These are phyloP conservation scores for Epichloe sp. DNA, from an alignment of 2,329 filamentous ascomycete genomes.

Conservation along the genomic window DNA sequence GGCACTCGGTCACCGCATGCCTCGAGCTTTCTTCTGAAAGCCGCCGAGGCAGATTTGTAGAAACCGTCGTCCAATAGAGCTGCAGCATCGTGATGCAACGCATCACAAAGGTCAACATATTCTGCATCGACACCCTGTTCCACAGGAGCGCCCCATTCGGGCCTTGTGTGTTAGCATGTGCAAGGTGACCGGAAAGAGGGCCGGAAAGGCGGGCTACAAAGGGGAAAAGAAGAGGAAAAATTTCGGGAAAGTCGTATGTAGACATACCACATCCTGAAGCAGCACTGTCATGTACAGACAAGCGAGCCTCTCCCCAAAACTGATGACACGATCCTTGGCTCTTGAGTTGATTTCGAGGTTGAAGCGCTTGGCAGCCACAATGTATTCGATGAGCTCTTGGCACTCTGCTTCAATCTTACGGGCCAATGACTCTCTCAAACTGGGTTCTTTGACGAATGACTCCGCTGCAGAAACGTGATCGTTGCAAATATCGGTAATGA, in stretches of 20 bases:
- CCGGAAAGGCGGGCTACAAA: not conserved
- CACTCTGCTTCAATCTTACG: constrained; percentile 67
- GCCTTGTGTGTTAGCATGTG: constrained; percentile 1
- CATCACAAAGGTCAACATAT: constrained; percentile 79
- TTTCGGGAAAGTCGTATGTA: not conserved
- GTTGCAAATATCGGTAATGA: constrained; percentile 68
- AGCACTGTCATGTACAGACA: constrained; percentile 83
- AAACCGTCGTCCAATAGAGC: constrained; percentile 53
- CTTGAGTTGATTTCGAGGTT: constrained; percentile 64
- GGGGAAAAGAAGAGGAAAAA: not conserved
- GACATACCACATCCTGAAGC: constrained; percentile 54
- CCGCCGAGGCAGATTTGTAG: constrained; percentile 50
- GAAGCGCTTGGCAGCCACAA: constrained; percentile 49
- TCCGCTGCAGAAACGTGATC: constrained; percentile 70
- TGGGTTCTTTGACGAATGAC: constrained; percentile 42
- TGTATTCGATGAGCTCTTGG: constrained; percentile 63
- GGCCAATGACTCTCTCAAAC: constrained; percentile 45
- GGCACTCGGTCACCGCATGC: constrained; percentile 57
- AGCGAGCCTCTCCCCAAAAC: constrained; percentile 90
- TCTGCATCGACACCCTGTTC: constrained; percentile 62
- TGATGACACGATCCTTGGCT: constrained; percentile 78
- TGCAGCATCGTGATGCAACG: constrained; percentile 53
- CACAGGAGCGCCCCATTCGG: constrained; percentile 14
- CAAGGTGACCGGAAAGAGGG: not conserved
- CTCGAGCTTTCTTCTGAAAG: constrained; percentile 49